phyloP scores from a whole-genome alignment of 176 grass and related monocot species.

The Bothriochloa decipiens region DNA sequence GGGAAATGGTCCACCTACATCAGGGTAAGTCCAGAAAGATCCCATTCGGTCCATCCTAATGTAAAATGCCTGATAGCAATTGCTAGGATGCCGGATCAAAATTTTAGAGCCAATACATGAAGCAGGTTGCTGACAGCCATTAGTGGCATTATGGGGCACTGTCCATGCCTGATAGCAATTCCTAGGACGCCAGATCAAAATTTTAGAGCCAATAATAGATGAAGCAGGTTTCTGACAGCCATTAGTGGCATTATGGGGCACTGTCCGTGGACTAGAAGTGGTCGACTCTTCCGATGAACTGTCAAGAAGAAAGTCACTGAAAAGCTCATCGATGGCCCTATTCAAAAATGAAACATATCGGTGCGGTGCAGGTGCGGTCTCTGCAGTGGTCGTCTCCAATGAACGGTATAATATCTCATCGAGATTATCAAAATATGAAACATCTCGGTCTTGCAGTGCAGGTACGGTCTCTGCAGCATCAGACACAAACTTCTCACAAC shows the following conservation, averaged over 20 bases:
- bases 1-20: conserved; percentile 23
- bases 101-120: background rate
- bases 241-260: background rate
- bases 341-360: background rate
- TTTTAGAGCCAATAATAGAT: no score
- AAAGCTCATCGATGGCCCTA: background rate
- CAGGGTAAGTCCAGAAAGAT: conserved; percentile 11
- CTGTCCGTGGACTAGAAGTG: background rate
- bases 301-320: background rate
- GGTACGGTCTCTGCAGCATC: background rate
- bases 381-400: background rate
- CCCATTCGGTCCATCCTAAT: conserved; percentile 6
- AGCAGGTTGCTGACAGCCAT: background rate
- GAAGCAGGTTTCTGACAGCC: no score
- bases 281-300: background rate
- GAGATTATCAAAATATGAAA: background rate
- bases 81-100: background rate
- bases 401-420: background rate
- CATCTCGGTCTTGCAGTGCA: background rate
- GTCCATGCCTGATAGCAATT: no score
- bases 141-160: background rate
- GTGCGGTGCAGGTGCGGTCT: background rate
- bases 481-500: background rate
- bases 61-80: conserved; percentile 6
- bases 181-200: no score